A percentile compares a stretch with the other conserved stretches of the same genome.
phyloP scores from a whole-genome alignment of 1,284 basidiomycete species.

The Cutaneotrichosporon mucoides region DNA sequence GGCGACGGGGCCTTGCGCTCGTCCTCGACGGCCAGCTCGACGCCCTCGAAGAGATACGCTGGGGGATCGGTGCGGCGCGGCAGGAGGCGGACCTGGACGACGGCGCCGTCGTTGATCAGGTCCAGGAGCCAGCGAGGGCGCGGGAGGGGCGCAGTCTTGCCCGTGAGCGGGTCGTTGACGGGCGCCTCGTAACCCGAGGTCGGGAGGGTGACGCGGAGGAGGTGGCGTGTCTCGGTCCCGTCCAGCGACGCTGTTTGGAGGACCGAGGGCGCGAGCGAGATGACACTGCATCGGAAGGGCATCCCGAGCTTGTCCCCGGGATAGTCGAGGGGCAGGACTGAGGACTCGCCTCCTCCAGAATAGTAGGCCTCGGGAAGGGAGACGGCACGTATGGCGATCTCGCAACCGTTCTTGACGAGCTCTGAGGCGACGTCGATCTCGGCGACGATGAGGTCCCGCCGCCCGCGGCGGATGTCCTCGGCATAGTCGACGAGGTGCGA shows the following conservation, averaged over 20 bases:
- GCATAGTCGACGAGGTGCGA: slow-evolving; percentile 39
- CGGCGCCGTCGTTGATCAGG: slow-evolving; percentile 63
- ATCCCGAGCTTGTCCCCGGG: slow-evolving; percentile 28
- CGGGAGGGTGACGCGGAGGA: slow-evolving; percentile 71
- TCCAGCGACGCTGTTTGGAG: slow-evolving; percentile 61
- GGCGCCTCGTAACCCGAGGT: slow-evolving; percentile 72
- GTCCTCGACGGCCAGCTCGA: slow-evolving; percentile 57
- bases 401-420: slow-evolving; percentile 36
- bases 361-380: slow-evolving; percentile 35
- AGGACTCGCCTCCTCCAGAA: slow-evolving; percentile 7
- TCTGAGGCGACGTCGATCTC: slow-evolving; percentile 36
- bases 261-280: slow-evolving; percentile 69
- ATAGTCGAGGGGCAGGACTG: slow-evolving; percentile 28
- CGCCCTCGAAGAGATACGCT: slow-evolving; percentile 57
- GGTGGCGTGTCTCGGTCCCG: slow-evolving; percentile 57
- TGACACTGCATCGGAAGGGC: slow-evolving; percentile 43
- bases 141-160: slow-evolving; percentile 61
- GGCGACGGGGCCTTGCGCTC: slow-evolving; percentile 59
- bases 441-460: slow-evolving; percentile 35
- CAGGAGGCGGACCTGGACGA: slow-evolving; percentile 60
- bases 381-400: slow-evolving; percentile 35
- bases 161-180: slow-evolving; percentile 74
- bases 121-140: slow-evolving; percentile 73
- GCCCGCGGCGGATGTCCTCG: slow-evolving; percentile 39
- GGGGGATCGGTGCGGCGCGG: slow-evolving; percentile 38